Evolutionary conservation across 139 green algal genomes (phyloP), one percentile per base, ranked within the genome.

Genomic region (Dunaliella primolecta): DNA sequence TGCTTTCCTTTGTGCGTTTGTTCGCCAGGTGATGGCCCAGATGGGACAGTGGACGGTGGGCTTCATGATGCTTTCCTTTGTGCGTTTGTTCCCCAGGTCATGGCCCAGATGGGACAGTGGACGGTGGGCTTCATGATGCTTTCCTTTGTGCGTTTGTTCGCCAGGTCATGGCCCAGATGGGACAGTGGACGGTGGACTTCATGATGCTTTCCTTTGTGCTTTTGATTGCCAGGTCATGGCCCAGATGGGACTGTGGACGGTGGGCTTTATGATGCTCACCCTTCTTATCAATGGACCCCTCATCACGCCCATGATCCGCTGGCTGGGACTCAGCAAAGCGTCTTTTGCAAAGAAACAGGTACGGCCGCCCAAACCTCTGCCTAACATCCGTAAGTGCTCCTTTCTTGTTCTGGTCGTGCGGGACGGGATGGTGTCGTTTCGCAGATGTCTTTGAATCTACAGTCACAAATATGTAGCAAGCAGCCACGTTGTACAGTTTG

Each of bases 281-380:
- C 89, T 98, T 37, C n/a, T 95, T 15, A 91, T 98, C 77, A 97
- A 98, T 83, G 94, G 89, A 1, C 91, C 95, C 7, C 74, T 94
- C 46, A 89, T 96, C n/a, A 84, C 83, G 2, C 87, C 83, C 1
- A 84, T 95, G 1, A 89, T 96, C 76, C 56, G 33, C 0, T 32
- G 84, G 76, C 91, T 92, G 20, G 72, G 80, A 1, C 90, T 95
- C 36, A 90, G 91, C 86, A 89, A 81, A 35, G 80, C 78, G 29
- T 89, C 91, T 20, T 55, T 70, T 34, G 85, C 92, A 33, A 90
- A 94, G 83, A 74, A 86, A 27, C 75, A 90, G 84, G 86, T 88
- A 76, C 11, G 30, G 71, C 27, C 71, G 3, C 71, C 27, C 71
- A 77, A 21, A 2, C 71, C 21, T 21, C 25, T 31, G 27, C 71